Evolutionary conservation across 75 land plant genomes (phyloP).

Genomic region (Adiantum capillusveneris): DNA sequence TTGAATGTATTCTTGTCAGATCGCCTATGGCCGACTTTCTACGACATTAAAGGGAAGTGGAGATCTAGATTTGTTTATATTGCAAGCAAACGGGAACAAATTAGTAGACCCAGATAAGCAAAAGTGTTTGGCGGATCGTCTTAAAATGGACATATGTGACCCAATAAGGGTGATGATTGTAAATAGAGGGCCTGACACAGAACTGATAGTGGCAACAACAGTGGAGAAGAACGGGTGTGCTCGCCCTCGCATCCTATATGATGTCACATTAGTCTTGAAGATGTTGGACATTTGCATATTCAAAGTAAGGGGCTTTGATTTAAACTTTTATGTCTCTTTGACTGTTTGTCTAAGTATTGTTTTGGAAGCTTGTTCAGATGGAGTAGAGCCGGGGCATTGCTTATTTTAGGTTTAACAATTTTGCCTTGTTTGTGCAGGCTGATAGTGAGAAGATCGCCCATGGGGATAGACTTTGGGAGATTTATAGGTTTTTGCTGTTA

Average conservation of each 20-base stretch:
- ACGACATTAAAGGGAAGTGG: conserved; percentile 46
- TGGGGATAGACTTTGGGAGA: conserved; percentile 63
- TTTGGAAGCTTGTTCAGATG: too few relatives aligned
- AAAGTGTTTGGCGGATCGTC: conserved; percentile 28
- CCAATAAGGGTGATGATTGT: conserved; percentile 61
- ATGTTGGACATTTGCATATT: conserved; percentile 70
- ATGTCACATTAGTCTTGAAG: conserved; percentile 71
- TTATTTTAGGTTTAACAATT: too few relatives aligned
- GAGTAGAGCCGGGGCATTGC: too few relatives aligned
- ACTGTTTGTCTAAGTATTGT: too few relatives aligned
- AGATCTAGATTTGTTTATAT: conserved; percentile 65
- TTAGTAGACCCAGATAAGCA: conserved; percentile 56
- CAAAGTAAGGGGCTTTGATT: conserved; percentile 35
- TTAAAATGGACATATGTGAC: conserved; percentile 60
- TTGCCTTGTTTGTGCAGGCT: conserved; percentile 39
- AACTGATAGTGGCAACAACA: conserved; percentile 83
- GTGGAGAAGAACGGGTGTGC: conserved; percentile 77
- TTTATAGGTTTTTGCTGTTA: conserved; percentile 73
- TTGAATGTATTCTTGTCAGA: too few relatives aligned
- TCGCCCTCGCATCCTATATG: conserved; percentile 80
- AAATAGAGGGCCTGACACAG: conserved; percentile 79
- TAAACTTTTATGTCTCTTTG: too few relatives aligned
- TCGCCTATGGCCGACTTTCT: conserved; percentile 64
- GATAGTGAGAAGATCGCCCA: conserved; percentile 71
- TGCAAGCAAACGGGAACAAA: conserved; percentile 60